These are phyloP conservation scores for Vitis labrusca DNA, from an alignment of 164 flowering plant species.

Conservation along the genomic window DNA sequence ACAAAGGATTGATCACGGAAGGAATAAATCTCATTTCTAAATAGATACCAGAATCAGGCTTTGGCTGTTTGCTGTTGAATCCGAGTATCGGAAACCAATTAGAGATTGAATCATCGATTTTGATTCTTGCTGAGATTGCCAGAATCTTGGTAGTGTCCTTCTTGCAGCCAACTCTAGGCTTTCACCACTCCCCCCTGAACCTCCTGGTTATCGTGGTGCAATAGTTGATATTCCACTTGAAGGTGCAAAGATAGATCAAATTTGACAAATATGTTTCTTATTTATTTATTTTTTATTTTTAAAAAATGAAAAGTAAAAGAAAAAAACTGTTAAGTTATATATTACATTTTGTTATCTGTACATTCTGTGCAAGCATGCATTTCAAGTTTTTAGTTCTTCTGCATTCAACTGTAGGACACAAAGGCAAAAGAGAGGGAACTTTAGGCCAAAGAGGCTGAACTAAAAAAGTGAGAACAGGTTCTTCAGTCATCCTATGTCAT, in stretches of 20 bases:
- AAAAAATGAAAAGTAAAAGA: too few species aligned
- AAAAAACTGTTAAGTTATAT: background rate
- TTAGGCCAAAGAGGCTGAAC: conserved; percentile 64
- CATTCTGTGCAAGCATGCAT: background rate
- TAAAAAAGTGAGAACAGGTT: conserved; percentile 64
- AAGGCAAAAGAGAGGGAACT: conserved; percentile 60
- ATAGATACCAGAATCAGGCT: conserved; percentile 39
- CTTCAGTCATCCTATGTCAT: background rate
- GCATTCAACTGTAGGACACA: conserved; percentile 34
- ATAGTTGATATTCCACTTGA: conserved; percentile 57
- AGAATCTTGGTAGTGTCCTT: conserved; percentile 61
- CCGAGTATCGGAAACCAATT: conserved; percentile 58
- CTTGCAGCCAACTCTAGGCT: conserved; percentile 48
- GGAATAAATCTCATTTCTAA: conserved; percentile 42
- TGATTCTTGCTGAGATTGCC: conserved; percentile 14
- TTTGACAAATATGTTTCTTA: background rate
- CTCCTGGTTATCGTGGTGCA: conserved; percentile 44
- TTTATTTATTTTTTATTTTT: too few species aligned
- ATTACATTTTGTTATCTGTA: background rate
- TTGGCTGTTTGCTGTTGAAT: conserved; percentile 44
- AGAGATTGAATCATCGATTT: conserved; percentile 35
- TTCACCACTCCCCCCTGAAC: conserved; percentile 70
- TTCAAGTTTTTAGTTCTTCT: background rate
- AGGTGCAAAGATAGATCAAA: conserved; percentile 31
- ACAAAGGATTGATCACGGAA: conserved; percentile 32